phyloP scores from a whole-genome alignment of 129 eudicot species.

The Pittosporum tobira region DNA sequence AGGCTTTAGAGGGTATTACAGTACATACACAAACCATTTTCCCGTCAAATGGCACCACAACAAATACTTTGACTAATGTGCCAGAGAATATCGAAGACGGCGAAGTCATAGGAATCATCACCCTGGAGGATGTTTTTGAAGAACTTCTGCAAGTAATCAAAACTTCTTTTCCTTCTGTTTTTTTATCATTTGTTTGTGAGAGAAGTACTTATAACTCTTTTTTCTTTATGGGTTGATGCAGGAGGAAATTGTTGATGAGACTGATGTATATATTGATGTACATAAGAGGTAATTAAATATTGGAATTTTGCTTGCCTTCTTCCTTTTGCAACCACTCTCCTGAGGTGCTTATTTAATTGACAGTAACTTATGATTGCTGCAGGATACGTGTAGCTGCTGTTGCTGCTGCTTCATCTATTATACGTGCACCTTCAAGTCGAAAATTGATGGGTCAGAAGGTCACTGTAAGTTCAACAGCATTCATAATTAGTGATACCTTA shows the following conservation, averaged over 20 bases:
- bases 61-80: constrained; percentile 17
- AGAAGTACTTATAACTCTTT: not conserved
- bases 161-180: constrained; percentile 12
- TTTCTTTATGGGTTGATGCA: constrained; percentile 20
- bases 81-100: constrained; percentile 72
- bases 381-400: constrained; percentile 93
- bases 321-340: not conserved
- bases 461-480: constrained; percentile 25
- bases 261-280: constrained; percentile 87
- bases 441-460: constrained; percentile 56
- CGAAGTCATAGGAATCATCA: constrained; percentile 88
- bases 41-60: constrained; percentile 17
- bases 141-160: constrained; percentile 88
- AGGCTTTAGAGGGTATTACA: constrained; percentile 16
- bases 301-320: not conserved
- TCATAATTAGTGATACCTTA: no score
- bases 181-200: not conserved
- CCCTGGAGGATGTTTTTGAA: constrained; percentile 95
- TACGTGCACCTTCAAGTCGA: constrained; percentile 71
- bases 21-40: constrained; percentile 9
- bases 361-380: constrained; percentile 14
- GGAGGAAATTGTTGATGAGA: constrained; percentile 99
- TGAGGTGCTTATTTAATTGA: not conserved
- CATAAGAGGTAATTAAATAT: constrained; percentile 67
- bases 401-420: constrained; percentile 85